A percentile compares a stretch with the other conserved stretches of the same genome.
phyloP scores from a whole-genome alignment of 2,329 filamentous ascomycete species.

The Podosphaera aphanis region DNA sequence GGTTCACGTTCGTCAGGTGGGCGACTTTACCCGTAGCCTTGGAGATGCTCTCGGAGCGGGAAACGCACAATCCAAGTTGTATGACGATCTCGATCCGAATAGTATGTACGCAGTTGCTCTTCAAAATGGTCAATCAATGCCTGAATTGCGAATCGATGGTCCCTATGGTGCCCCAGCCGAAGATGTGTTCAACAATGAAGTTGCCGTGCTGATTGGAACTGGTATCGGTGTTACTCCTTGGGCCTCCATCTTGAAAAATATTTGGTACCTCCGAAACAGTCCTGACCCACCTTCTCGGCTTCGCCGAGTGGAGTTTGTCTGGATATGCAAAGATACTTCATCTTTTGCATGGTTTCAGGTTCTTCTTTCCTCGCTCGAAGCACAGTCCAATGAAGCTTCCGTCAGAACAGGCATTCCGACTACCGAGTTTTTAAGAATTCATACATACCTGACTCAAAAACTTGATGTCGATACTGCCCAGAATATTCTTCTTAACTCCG shows the following conservation, averaged over 20 bases:
- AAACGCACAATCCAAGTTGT: slow-evolving; percentile 63
- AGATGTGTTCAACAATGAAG: slow-evolving; percentile 87
- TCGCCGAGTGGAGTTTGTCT: slow-evolving; percentile 92
- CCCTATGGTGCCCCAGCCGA: slow-evolving; percentile 93
- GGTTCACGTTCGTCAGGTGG: slow-evolving; percentile 84
- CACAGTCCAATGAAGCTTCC: slow-evolving; percentile 51
- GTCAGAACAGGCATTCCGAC: slow-evolving; percentile 32
- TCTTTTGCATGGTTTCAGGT: slow-evolving; percentile 99
- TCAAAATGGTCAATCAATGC: slow-evolving; percentile 83
- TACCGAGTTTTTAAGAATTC: slow-evolving; percentile 80
- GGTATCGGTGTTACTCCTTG: slow-evolving; percentile 75
- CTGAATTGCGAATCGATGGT: slow-evolving; percentile 68
- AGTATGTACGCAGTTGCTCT: slow-evolving; percentile 97
- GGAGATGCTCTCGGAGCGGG: slow-evolving; percentile 89
- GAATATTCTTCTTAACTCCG: slow-evolving; percentile 91
- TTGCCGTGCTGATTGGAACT: slow-evolving; percentile 64
- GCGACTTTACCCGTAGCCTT: slow-evolving; percentile 86
- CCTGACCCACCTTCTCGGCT: slow-evolving; percentile 75
- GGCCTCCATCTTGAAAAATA: slow-evolving; percentile 82
- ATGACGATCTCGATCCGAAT: slow-evolving; percentile 73
- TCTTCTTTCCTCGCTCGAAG: slow-evolving; percentile 70
- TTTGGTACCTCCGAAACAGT: slow-evolving; percentile 81
- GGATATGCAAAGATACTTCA: slow-evolving; percentile 86
- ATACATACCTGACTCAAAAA: slow-evolving; percentile 89
- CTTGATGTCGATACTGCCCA: slow-evolving; percentile 80